A percentile compares a stretch with the other conserved stretches of the same genome.
These are phyloP conservation scores for Dichotomopilus funicola DNA, from an alignment of 2,329 filamentous ascomycete species.

Conservation along the genomic window DNA sequence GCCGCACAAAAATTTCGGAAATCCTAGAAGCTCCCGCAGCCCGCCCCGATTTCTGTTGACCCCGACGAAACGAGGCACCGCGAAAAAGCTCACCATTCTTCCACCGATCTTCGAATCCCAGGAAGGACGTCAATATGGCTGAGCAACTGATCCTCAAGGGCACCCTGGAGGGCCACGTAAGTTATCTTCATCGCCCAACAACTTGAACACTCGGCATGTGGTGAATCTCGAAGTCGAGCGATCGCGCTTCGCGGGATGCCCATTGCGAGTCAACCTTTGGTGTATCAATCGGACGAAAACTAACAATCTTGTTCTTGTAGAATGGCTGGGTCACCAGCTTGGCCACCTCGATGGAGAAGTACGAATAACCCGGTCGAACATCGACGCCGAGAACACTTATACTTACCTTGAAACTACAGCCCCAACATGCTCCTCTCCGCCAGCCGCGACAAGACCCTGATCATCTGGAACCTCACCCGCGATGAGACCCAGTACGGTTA, in stretches of 20 bases:
- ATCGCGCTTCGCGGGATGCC: background rate
- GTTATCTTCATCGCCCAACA: constrained; percentile 30
- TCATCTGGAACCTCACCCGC: constrained; percentile 99
- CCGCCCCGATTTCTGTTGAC: constrained; percentile 27
- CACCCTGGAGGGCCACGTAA: constrained; percentile 93
- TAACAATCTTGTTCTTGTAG: constrained; percentile 34
- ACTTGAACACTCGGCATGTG: too few species aligned
- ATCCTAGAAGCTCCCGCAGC: constrained; percentile 27
- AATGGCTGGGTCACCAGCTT: constrained; percentile 99
- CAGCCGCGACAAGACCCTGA: constrained; percentile 96
- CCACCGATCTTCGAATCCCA: constrained; percentile 38
- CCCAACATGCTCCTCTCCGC: constrained; percentile 99
- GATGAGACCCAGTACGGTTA: constrained; percentile 97
- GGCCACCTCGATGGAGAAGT: constrained; percentile 99
- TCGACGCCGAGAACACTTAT: constrained; percentile 17
- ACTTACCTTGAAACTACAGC: constrained; percentile 41
- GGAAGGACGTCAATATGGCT: constrained; percentile 57
- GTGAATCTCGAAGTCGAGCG: constrained; percentile 14
- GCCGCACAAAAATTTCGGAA: constrained; percentile 48
- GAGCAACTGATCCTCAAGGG: constrained; percentile 94
- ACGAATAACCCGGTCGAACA: constrained; percentile 35
- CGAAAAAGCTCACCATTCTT: constrained; percentile 29
- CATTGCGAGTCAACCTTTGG: background rate
- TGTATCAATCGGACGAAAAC: constrained; percentile 9
- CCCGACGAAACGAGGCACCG: constrained; percentile 23